Evolutionary conservation across 306 rosid genomes (phyloP), one percentile per base, ranked within the genome.

Genomic region (Fragaria ananassa): DNA sequence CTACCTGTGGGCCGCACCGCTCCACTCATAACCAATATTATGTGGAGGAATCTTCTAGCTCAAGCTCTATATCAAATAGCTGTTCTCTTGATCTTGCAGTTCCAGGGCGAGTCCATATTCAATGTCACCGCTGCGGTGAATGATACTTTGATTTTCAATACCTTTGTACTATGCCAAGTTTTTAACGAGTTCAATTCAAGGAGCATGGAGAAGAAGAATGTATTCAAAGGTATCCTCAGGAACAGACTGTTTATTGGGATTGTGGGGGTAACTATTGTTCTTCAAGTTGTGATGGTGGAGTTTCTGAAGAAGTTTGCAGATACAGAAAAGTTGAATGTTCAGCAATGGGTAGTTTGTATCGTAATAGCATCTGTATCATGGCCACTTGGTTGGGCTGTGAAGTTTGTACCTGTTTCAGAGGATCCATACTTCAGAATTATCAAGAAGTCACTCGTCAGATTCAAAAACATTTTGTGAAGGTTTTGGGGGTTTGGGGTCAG

Each of bases 11-110:
- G 98, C n/a, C 81, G 97, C 29, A 93, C 95, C 10, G 95, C 79
- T 13, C 97, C 97, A 27, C 86, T 93, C 46, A 93, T 93, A 76
- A 93, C 97, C 42, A 91, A 81, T 46, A 78, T 89, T 70, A 91
- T 93, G 98, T 93, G 98, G 98, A 88, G 98, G 80, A 93, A 93
- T 78, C 92, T 93, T 78, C 41, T 93, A 74, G 81, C 85, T 44
- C 98, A 93, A 84, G 87, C 97, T 60, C 70, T 84, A 11, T 93
- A 85, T 77, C 98, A 93, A 74, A 89, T 93, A 78, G 71, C 87
- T 14, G 69, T 91, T 8, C 92, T 93, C 25, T 71, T 93, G 82
- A 71, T 74, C 78, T 77, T 93, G 9, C 93, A 93, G 74, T 93
- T 91, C 85, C 79, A 76, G n/a, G 98, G 98, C 11, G 81, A 79